Evolutionary conservation across 2,329 filamentous ascomycete species (phyloP), one percentile per base, ranked within the genome.

Genomic region (Aspergillus eucalypticola): DNA sequence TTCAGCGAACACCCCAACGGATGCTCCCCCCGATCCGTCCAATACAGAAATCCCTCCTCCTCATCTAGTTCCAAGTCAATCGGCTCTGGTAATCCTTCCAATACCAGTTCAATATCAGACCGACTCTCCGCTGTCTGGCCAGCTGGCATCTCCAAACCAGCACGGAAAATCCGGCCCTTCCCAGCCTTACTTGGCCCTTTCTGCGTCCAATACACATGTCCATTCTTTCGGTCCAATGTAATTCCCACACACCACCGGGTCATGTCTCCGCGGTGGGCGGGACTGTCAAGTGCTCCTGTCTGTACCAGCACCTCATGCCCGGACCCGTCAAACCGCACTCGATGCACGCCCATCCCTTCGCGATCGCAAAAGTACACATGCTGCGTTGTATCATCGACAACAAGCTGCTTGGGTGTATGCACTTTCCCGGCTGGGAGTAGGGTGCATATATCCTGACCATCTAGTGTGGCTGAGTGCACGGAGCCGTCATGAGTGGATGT

Each of bases 1-100:
- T 86, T 84, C 59, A 88, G 62, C 10, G 79, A 79, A 66, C 85
- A 86, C 0, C 85, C 85, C 8, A 71, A 67, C 0, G 85, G 85
- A 1, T 82, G 70, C 63, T 88, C 85, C 3, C 85, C 86, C 0
- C 86, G 76, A 63, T 88, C 86, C 0, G 85, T 86, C 86, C 85
- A 88, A 69, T 84, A 88, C 25, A 88, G 72, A 1, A 69, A 74
- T 27, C 77, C 68, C 2, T 69, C 67, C 0, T 75, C 71, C 11
- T 78, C 76, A 15, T 87, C 83, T 1, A 87, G 65, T 32, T 85
- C 83, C 0, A 88, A 71, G 64, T 88, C 84, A 60, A 88, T 83
- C 0, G 83, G 82, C 67, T 87, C 84, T 0, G 84, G 83, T 8
- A 86, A 71, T 0, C 69, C 67, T 3, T 77, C 67, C 3, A 82